These are phyloP conservation scores for Phaseolus lunatus DNA, from an alignment of 306 rosid species.

Conservation along the genomic window DNA sequence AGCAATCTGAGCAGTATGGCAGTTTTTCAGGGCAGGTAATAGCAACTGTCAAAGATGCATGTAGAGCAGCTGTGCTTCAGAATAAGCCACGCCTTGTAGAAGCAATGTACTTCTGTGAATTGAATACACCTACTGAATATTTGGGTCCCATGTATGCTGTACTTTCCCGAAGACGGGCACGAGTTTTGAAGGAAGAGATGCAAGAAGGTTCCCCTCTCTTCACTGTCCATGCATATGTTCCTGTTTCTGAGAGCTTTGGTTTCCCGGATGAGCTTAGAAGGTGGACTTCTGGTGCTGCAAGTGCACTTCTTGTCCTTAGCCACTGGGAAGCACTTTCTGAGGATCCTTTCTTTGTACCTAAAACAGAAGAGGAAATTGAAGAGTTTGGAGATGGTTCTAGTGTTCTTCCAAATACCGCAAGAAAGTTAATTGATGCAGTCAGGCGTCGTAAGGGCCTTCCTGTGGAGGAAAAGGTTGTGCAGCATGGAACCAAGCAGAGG, in stretches of 20 bases:
- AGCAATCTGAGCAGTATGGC: constrained; percentile 74
- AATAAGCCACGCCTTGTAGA: constrained; percentile 86
- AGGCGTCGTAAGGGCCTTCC: constrained; percentile 88
- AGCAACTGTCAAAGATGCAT: constrained; percentile 85
- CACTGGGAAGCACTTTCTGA: constrained; percentile 91
- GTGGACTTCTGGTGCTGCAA: constrained; percentile 86
- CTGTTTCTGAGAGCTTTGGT: constrained; percentile 92
- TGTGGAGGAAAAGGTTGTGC: constrained; percentile 92
- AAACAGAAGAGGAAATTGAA: constrained; percentile 88
- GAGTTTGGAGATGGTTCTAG: constrained; percentile 97
- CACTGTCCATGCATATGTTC: constrained; percentile 89
- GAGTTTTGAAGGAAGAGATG: constrained; percentile 86
- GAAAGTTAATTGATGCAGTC: constrained; percentile 78
- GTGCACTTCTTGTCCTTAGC: constrained; percentile 88
- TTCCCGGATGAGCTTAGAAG: constrained; percentile 90
- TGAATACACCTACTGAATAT: constrained; percentile 77
- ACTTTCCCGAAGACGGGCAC: constrained; percentile 83
- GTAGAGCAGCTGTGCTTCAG: constrained; percentile 84
- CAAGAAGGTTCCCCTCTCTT: constrained; percentile 96
- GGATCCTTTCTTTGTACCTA: constrained; percentile 95
- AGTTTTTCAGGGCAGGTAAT: constrained; percentile 84
- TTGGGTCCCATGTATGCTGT: constrained; percentile 92
- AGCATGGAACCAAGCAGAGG: constrained; percentile 92
- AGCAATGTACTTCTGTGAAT: constrained; percentile 93
- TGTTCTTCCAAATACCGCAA: constrained; percentile 89